A percentile compares a stretch with the other conserved stretches of the same genome.
Evolutionary conservation across 148 eudicot species (phyloP).

Genomic region (Diospyros lotus): DNA sequence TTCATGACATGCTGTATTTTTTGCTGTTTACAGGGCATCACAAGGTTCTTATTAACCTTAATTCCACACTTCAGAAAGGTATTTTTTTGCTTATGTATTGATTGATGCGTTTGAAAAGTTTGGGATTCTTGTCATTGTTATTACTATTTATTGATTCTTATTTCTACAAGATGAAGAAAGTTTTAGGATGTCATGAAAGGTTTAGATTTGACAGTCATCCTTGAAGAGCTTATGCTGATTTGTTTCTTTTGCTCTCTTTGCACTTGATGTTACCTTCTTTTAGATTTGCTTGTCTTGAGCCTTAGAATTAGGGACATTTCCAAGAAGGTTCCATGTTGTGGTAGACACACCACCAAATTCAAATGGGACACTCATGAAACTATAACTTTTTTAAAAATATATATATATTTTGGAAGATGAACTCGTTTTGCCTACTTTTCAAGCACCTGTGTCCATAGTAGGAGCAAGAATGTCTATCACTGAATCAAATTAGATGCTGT

Average conservation of each 20-base stretch:
- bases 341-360: neutral
- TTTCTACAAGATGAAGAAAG: neutral
- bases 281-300: neutral
- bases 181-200: neutral
- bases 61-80: conserved; percentile 94
- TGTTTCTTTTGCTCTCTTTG: neutral
- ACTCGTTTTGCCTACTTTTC: no score
- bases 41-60: conserved; percentile 68
- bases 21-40: conserved; percentile 52
- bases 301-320: neutral
- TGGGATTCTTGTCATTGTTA: neutral
- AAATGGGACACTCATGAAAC: no score
- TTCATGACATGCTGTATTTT: conserved; percentile 1
- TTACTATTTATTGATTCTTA: neutral
- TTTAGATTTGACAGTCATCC: neutral
- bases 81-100: neutral
- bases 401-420: no score
- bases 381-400: no score
- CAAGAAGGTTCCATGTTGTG: neutral
- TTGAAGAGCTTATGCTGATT: neutral
- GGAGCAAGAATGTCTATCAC: no score
- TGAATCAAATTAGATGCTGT: no score
- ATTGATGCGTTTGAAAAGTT: neutral
- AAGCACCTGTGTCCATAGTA: no score
- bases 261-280: neutral